phyloP scores from a whole-genome alignment of 2,329 filamentous ascomycete genomes.

The Calonectria pteridis region DNA sequence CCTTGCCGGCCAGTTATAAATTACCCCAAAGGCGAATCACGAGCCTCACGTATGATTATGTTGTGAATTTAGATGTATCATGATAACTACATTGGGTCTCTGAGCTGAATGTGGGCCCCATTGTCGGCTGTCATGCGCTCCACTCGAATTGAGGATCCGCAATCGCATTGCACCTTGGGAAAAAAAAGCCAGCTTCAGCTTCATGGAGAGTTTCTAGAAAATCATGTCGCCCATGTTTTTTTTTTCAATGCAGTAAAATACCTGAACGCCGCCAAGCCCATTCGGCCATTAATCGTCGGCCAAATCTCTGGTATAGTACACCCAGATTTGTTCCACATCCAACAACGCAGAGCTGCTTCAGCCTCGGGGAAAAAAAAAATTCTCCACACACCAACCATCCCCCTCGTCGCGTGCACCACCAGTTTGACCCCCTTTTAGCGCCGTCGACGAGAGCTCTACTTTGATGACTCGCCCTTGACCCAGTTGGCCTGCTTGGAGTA shows the following conservation, averaged over 20 bases:
- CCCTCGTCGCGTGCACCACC: neutral
- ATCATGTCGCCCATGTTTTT: constrained; percentile 46
- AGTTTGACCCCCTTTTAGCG: neutral
- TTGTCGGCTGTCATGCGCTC: neutral
- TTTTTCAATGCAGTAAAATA: constrained; percentile 48
- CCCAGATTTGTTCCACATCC: constrained; percentile 47
- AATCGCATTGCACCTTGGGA: neutral
- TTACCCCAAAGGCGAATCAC: neutral
- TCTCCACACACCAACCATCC: neutral
- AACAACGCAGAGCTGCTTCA: constrained; percentile 12
- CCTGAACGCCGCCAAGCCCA: constrained; percentile 56
- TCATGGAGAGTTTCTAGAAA: constrained; percentile 27
- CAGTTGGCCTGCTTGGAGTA: constrained; percentile 68
- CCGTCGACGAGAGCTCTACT: constrained; percentile 25
- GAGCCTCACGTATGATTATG: neutral
- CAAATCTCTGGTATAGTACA: constrained; percentile 53
- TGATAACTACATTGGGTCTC: neutral
- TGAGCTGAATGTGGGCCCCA: neutral
- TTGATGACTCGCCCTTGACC: constrained; percentile 54
- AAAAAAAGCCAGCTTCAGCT: neutral
- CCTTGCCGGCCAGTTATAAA: constrained; percentile 3
- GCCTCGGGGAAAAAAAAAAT: constrained; percentile 3
- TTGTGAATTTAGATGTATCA: neutral
- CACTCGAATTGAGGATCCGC: neutral
- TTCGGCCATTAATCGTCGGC: constrained; percentile 44